Evolutionary conservation across 2,329 filamentous ascomycete species (phyloP).

Genomic region (Cladosporium sp.): DNA sequence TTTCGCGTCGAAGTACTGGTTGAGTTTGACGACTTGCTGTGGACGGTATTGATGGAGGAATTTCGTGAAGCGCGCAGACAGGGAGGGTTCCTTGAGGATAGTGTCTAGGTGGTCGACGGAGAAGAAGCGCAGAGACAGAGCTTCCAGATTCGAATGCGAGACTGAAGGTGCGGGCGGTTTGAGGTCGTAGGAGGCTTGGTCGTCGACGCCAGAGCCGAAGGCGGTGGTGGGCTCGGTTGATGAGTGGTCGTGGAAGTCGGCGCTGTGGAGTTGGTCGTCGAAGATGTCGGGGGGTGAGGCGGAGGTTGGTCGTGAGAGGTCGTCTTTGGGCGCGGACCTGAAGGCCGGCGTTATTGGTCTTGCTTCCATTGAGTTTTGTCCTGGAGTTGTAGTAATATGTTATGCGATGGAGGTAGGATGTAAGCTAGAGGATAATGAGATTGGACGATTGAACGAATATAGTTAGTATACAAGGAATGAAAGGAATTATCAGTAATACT

Average conservation of each 20-base stretch:
- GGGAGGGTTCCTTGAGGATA: constrained; percentile 36
- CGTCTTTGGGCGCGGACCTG: constrained; percentile 6
- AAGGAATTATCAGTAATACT: not conserved
- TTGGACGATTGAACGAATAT: too few relatives aligned
- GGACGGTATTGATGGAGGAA: constrained; percentile 39
- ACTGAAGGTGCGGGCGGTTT: constrained; percentile 35
- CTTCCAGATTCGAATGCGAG: constrained; percentile 31
- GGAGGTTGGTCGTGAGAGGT: constrained; percentile 1
- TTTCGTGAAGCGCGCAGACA: constrained; percentile 32
- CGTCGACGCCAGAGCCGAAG: constrained; percentile 6
- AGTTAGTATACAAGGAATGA: not conserved
- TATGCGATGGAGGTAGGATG: too few relatives aligned
- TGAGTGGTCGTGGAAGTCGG: not conserved
- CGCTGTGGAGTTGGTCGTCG: constrained; percentile 2
- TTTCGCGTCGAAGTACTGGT: constrained; percentile 36
- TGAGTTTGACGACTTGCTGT: constrained; percentile 30
- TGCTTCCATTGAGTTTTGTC: not conserved
- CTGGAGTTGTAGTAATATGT: too few relatives aligned
- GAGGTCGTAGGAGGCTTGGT: constrained; percentile 32
- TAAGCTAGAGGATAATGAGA: too few relatives aligned
- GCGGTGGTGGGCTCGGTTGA: constrained; percentile 9
- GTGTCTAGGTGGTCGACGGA: constrained; percentile 39
- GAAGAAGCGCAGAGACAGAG: constrained; percentile 36
- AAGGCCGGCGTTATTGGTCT: constrained; percentile 3
- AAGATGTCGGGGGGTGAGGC: not conserved